Evolutionary conservation across 2,329 filamentous ascomycete species (phyloP), one percentile per base, ranked within the genome.

Genomic region (Ilyonectria robusta): DNA sequence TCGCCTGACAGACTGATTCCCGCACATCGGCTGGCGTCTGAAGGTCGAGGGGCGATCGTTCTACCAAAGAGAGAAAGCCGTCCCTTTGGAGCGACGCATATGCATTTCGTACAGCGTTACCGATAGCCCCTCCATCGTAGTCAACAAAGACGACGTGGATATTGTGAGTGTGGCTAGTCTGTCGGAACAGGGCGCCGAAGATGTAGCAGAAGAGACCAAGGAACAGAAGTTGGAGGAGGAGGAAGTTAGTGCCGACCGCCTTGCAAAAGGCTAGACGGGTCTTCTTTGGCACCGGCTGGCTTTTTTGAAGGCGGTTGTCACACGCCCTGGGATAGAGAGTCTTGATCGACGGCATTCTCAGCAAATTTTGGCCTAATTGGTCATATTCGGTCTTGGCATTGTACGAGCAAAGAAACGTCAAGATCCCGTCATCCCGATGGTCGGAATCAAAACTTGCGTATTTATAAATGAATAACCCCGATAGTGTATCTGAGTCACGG

Each of bases 201-300:
- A 74, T 63, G 40, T 75, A 74, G 65, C 68, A 69, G 47, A 74
- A 74, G 13, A 75, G 67, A 11, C 54, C 60, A 4, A 75, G 56
- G 40, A 75, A 74, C 10, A 75, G 44, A 8, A 75, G 19, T 15
- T 70, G 90, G 91, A 72, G 91, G 6, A 67, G 60, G 47, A 74
- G 19, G 21, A 74, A 67, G 40, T 74, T 74, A 9, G 62, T 46
- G 15, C 59, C 44, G 1, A 48, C 68, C 2, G 69, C 68, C 21
- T 59, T 68, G 51, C 75, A 66, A 37, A 71, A 72, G n/a, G 68
- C 63, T 21, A 26, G 23, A 8, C 66, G 60, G n/a, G 21, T 33
- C 9, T 63, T 67, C 35, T 46, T 54, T 4, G 66, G 19, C 17
- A 51, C 54, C 15, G 68, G 70, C 26, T 66, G 59, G n/a, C 58